phyloP scores from a whole-genome alignment of 2,329 filamentous ascomycete species.

The Periglandula ipomoeae region DNA sequence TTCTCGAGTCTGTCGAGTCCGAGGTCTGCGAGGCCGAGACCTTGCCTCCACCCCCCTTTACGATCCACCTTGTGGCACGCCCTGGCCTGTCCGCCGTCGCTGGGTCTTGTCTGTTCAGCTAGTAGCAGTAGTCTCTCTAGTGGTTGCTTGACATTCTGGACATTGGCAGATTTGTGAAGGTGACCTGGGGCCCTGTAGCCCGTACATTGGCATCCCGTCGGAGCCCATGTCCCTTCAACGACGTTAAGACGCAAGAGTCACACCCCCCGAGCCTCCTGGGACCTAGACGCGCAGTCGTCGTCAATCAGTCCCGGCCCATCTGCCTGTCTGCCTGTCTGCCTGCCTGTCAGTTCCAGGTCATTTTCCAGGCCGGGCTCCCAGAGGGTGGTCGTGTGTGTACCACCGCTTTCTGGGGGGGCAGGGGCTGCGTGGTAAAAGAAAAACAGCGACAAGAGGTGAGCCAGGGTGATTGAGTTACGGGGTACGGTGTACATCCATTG shows the following conservation, averaged over 20 bases:
- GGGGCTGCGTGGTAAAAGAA: background rate
- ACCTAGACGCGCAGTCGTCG: background rate
- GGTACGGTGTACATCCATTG: conserved; percentile 4
- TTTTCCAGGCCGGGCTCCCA: background rate
- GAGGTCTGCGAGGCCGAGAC: background rate
- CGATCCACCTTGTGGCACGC: conserved; percentile 6
- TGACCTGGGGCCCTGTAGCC: background rate
- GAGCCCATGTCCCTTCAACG: conserved; percentile 3
- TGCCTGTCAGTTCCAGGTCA: background rate
- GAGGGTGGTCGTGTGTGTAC: conserved; percentile 6
- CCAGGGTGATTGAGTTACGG: conserved; percentile 6
- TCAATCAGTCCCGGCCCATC: background rate
- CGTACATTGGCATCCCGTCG: conserved; percentile 20
- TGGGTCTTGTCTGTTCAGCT: conserved; percentile 24
- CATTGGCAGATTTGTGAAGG: background rate
- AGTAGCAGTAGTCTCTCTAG: conserved; percentile 15
- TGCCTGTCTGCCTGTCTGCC: too few species aligned
- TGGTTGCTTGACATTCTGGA: conserved; percentile 8
- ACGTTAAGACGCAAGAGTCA: conserved; percentile 5
- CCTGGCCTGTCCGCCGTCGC: conserved; percentile 9
- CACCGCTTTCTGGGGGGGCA: background rate
- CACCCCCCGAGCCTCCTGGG: background rate
- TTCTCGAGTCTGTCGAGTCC: background rate
- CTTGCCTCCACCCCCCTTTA: conserved; percentile 1
- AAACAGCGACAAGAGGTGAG: conserved; percentile 2